These are phyloP conservation scores for Fusarium sp. DNA, from an alignment of 2,329 filamentous ascomycete genomes.

Conservation along the genomic window DNA sequence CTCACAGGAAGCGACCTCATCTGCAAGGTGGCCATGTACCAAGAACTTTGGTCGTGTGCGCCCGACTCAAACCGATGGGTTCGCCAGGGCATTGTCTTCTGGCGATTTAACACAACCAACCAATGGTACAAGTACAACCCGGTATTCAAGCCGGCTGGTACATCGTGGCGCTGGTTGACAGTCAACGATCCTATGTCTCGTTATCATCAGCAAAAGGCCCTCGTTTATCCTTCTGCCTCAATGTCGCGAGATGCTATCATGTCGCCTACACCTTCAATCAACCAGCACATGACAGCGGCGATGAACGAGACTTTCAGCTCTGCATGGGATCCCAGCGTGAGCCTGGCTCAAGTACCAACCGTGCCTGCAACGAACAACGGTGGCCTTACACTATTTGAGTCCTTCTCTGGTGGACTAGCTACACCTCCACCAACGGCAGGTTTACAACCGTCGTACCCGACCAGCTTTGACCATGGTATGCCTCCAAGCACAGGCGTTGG, in stretches of 20 bases:
- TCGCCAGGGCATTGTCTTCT: slow-evolving; percentile 70
- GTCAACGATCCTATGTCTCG: slow-evolving; percentile 69
- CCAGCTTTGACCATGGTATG: slow-evolving; percentile 57
- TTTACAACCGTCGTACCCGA: slow-evolving; percentile 59
- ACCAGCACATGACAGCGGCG: slow-evolving; percentile 63
- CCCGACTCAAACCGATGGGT: slow-evolving; percentile 62
- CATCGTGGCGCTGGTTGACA: slow-evolving; percentile 71
- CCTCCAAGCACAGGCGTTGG: slow-evolving; percentile 44
- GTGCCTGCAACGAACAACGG: slow-evolving; percentile 49
- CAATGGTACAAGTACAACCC: slow-evolving; percentile 62
- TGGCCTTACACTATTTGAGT: slow-evolving; percentile 58
- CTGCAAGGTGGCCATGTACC: slow-evolving; percentile 72
- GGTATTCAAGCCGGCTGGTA: slow-evolving; percentile 63
- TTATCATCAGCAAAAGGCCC: slow-evolving; percentile 64
- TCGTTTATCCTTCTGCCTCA: slow-evolving; percentile 50
- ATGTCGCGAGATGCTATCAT: slow-evolving; percentile 59
- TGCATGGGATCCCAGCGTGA: slow-evolving; percentile 56
- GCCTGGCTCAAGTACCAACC: slow-evolving; percentile 49
- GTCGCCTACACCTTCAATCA: slow-evolving; percentile 62
- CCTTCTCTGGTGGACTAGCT: slow-evolving; percentile 63
- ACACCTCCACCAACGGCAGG: slow-evolving; percentile 68
- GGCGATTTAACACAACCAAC: slow-evolving; percentile 69
- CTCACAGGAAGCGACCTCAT: slow-evolving; percentile 66
- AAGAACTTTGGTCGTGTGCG: slow-evolving; percentile 70
- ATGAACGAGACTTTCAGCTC: slow-evolving; percentile 69